phyloP scores from a whole-genome alignment of 192 early-diverging fungal genomes.

The Haplosporangium gracile region DNA sequence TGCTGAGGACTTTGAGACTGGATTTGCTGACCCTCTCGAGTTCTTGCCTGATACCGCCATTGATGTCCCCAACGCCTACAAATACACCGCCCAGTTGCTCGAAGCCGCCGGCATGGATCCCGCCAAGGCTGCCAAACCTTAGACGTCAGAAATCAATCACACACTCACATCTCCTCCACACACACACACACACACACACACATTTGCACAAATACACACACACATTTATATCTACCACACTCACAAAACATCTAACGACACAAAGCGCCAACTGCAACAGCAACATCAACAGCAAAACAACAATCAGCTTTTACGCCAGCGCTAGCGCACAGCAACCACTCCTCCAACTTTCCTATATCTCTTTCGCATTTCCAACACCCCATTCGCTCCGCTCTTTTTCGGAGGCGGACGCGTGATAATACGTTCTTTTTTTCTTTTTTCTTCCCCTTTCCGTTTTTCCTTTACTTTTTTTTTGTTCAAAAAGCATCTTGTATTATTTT shows the following conservation, averaged over 20 bases:
- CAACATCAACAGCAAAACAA: background rate
- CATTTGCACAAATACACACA: conserved; percentile 5
- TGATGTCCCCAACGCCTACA: conserved; percentile 79
- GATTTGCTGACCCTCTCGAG: conserved; percentile 67
- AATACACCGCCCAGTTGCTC: conserved; percentile 73
- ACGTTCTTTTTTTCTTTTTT: background rate
- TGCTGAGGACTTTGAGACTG: conserved; percentile 62
- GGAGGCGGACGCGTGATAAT: background rate
- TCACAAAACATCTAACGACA: background rate
- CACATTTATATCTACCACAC: background rate
- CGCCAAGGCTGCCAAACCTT: conserved; percentile 38
- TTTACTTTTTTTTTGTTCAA: background rate
- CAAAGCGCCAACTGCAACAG: background rate
- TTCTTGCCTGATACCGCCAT: conserved; percentile 78
- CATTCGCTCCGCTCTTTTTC: background rate
- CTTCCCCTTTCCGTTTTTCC: background rate
- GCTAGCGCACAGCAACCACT: too few species aligned
- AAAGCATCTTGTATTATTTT: background rate
- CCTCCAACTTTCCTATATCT: background rate
- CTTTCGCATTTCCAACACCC: background rate
- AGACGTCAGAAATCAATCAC: conserved; percentile 1
- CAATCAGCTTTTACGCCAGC: too few species aligned
- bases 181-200: background rate
- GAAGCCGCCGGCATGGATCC: conserved; percentile 64
- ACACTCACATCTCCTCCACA: background rate